Evolutionary conservation across 192 early-diverging fungal species (phyloP), one percentile per base, ranked within the genome.

Genomic region (Gigaspora rosea): DNA sequence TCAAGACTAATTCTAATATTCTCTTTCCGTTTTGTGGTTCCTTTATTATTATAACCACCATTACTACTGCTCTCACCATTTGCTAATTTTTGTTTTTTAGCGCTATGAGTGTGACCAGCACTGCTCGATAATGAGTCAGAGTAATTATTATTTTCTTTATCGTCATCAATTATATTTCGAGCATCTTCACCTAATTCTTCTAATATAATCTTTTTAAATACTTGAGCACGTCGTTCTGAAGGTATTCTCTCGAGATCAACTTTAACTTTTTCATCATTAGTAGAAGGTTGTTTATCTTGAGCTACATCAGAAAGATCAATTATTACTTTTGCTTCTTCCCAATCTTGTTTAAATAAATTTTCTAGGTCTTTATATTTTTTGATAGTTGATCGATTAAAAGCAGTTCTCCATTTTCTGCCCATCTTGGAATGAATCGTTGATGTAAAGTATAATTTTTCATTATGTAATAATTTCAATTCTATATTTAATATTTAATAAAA

Each of bases 301-400:
- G 83, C 83, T 69, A 82, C 81, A 76, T 84, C 80, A 0, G 79
- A 77, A 18, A 84, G 67, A 47, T 84, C 81, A 66, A 84, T 81
- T 8, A 84, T 84, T 59, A 84, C 83, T 47, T 78, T 78, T 7
- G 83, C 83, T 57, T 84, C 79, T 47, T 80, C 83, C 83, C 83
- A 84, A 59, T 84, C 80, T 10, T 67, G 66, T 49, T 82, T 78
- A 33, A 80, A 84, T 20, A 79, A 59, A 65, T 73, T 70, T 16
- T 79, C 81, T 16, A 84, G 79, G 41, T 84, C 71, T 50, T 80
- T 76, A n/a, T 73, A 76, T 58, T 78, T 83, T 61, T 81, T 83
- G 18, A 77, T 77, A 32, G 75, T 78, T 46, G 69, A 63, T 57
- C 35, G 51, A 18, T 16, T 12, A 8, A 73, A 73, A 32, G 54